phyloP scores from a whole-genome alignment of 2,329 filamentous ascomycete genomes.

The Neofusicoccum parvum region DNA sequence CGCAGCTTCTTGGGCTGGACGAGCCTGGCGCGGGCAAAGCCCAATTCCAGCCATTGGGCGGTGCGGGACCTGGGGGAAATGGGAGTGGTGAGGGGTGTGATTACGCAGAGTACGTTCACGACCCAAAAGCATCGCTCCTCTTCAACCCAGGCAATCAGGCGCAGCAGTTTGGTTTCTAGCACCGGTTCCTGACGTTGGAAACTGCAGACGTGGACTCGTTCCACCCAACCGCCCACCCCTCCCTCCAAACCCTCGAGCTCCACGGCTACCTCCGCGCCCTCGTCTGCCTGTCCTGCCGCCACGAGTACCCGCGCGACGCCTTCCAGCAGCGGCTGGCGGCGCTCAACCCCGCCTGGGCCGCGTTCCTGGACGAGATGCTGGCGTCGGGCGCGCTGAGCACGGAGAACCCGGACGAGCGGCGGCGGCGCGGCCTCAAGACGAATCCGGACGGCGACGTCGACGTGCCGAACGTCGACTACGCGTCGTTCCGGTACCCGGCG shows the following conservation, averaged over 20 bases:
- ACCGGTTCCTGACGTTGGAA: no score
- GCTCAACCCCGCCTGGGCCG: conserved; percentile 85
- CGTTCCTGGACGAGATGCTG: conserved; percentile 72
- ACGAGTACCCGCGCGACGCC: conserved; percentile 67
- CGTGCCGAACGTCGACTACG: conserved; percentile 82
- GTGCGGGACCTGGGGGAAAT: conserved; percentile 71
- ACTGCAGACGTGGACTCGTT: conserved; percentile 82
- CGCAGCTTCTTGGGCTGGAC: conserved; percentile 93
- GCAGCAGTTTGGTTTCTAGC: no score
- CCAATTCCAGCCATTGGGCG: conserved; percentile 79
- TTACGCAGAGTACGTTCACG: conserved; percentile 72
- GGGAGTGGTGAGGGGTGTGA: conserved; percentile 73
- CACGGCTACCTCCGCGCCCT: conserved; percentile 86
- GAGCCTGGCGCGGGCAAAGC: conserved; percentile 73
- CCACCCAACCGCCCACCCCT: conserved; percentile 75
- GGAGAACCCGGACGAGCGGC: conserved; percentile 71
- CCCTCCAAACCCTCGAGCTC: conserved; percentile 75
- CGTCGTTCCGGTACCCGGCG: conserved; percentile 85
- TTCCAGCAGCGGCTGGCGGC: conserved; percentile 77
- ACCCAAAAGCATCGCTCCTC: no score
- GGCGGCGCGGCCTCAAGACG: conserved; percentile 70
- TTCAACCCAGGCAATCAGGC: no score
- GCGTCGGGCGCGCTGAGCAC: conserved; percentile 75
- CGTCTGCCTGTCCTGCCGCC: conserved; percentile 77
- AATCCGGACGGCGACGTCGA: conserved; percentile 97